Evolutionary conservation across 2,329 filamentous ascomycete species (phyloP), one percentile per base, ranked within the genome.

Genomic region (Colletotrichum australisinense): DNA sequence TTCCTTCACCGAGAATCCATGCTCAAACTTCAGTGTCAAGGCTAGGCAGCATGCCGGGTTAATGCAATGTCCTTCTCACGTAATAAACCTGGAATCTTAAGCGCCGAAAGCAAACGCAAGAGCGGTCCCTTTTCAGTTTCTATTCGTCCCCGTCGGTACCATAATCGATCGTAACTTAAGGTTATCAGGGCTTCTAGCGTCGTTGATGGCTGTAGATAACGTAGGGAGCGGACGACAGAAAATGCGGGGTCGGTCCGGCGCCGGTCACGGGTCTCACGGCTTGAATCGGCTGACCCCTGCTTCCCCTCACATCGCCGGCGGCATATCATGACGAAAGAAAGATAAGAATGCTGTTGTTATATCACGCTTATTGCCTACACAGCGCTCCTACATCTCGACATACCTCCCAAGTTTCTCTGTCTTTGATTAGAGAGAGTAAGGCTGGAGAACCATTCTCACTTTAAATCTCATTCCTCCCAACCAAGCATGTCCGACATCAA

Each of bases 401-500:
- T 14, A 3, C 5, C 24, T 11, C 12, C 3, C 4, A 1, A 53
- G 12, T 24, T 11, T 22, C 30, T 14, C 26, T 30, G 0, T 11
- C 2, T 35, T 56, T 26, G 30, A 12, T 12, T 19, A 19, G 53
- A 56, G 11, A 28, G 14, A 6, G 22, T 28, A 14, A 5, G 11
- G 53, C 53, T 56, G 2, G 14, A 14, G 11, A 12, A 12, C 11
- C 12, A 8, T 9, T n/a, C 5, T 24, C 16, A 28, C 32, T 6
- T 6, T 12, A 9, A 16, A 14, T 11, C 19, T n/a, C 2, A n/a
- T 30, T 16, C 26, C 22, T 22, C 11, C 3, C n/a, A 14, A 16
- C 22, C 24, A 1, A 35, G 6, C 56, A 73, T 73, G 71, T 12
- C 35, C 11, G 60, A 75, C 22, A 56, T 78, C 67, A 78, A 89